These are phyloP conservation scores for Paxillus involutus DNA, from an alignment of 768 basidiomycete genomes.

Conservation along the genomic window DNA sequence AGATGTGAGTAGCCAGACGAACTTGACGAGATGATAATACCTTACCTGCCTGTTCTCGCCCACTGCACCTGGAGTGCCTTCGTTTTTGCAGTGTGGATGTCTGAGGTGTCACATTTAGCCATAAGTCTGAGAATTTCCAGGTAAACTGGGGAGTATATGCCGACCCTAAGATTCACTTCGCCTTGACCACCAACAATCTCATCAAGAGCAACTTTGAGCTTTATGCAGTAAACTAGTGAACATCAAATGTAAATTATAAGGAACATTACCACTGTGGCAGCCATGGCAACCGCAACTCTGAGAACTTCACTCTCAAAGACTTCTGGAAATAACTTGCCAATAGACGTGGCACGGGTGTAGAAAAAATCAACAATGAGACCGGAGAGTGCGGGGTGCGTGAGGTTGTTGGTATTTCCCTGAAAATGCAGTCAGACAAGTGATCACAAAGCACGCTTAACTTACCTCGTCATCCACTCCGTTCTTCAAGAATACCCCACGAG, in stretches of 20 bases:
- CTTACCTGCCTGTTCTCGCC: neutral
- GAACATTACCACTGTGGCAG: neutral
- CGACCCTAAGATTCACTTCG: too few relatives aligned
- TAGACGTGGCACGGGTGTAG: neutral
- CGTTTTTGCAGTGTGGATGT: neutral
- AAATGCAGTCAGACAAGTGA: neutral
- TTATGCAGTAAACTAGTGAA: too few relatives aligned
- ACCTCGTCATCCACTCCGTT: neutral
- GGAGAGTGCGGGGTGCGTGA: neutral
- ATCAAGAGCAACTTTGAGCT: too few relatives aligned
- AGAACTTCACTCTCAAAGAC: constrained; percentile 3
- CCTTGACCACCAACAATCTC: too few relatives aligned
- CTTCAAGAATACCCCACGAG: neutral
- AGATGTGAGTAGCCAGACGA: too few relatives aligned
- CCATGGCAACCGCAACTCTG: neutral
- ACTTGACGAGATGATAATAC: neutral
- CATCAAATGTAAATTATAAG: too few relatives aligned
- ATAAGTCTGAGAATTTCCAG: constrained; percentile 1
- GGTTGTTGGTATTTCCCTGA: constrained; percentile 1
- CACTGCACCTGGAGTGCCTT: neutral
- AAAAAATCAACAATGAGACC: constrained; percentile 2
- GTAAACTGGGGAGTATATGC: neutral
- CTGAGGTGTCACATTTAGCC: neutral
- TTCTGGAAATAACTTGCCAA: neutral
- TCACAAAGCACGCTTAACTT: neutral